phyloP scores from a whole-genome alignment of 2,329 filamentous ascomycete species.

The Diaporthe sp. region DNA sequence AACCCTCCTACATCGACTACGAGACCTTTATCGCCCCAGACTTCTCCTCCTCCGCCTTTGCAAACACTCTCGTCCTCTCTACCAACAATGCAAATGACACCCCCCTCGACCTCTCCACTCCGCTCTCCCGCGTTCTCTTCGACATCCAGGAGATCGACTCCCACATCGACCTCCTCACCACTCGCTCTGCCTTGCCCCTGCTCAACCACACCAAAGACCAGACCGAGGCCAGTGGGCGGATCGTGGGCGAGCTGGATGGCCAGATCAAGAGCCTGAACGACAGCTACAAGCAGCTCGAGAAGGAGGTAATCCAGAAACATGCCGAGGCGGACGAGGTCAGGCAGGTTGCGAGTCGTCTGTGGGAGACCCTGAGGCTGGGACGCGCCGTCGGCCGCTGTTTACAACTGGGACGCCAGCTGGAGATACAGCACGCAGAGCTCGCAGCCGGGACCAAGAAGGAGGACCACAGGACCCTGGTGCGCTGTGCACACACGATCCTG shows the following conservation, averaged over 20 bases:
- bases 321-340: constrained; percentile 88
- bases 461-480: constrained; percentile 84
- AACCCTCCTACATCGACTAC: constrained; percentile 94
- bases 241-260: constrained; percentile 82
- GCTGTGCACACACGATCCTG: constrained; percentile 84
- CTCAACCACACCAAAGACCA: constrained; percentile 83
- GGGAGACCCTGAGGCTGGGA: constrained; percentile 83
- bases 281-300: constrained; percentile 87
- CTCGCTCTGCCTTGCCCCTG: constrained; percentile 84
- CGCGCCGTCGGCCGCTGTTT: constrained; percentile 83
- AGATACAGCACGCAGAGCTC: constrained; percentile 85
- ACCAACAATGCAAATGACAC: constrained; percentile 95
- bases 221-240: constrained; percentile 77
- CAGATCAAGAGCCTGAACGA: constrained; percentile 86
- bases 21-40: constrained; percentile 87
- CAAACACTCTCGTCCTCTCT: constrained; percentile 87
- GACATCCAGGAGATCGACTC: constrained; percentile 98
- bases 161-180: constrained; percentile 91
- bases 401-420: constrained; percentile 85
- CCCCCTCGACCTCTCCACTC: constrained; percentile 92
- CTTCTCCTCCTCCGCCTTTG: constrained; percentile 86
- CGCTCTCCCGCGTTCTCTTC: constrained; percentile 92
- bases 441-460: constrained; percentile 66
- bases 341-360: constrained; percentile 81
- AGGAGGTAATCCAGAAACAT: constrained; percentile 88